Evolutionary conservation across 306 rosid species (phyloP).

Genomic region (Pyrus bretschneideri): DNA sequence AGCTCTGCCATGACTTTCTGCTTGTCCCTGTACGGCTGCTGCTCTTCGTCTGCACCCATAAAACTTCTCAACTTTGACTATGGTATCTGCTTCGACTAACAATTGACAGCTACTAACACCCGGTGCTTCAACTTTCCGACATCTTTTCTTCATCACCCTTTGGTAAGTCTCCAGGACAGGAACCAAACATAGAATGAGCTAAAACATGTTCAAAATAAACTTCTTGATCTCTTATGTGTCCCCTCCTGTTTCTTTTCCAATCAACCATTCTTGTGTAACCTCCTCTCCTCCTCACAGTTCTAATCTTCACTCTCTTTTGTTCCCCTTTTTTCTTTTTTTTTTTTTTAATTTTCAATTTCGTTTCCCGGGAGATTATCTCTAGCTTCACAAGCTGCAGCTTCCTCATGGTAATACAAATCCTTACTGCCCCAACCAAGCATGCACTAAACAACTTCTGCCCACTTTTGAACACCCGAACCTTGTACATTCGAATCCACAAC

Average conservation of each 20-base stretch:
- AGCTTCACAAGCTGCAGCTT: neutral
- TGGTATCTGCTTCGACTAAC: neutral
- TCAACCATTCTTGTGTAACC: neutral
- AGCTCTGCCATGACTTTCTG: neutral
- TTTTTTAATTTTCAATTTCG: neutral
- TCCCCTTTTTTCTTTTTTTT: neutral
- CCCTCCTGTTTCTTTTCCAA: neutral
- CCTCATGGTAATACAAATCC: neutral
- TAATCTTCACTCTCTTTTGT: neutral
- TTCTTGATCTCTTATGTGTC: neutral
- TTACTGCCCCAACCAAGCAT: neutral
- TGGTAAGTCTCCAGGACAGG: neutral
- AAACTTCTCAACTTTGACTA: neutral
- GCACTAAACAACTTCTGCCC: neutral
- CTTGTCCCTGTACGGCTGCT: neutral
- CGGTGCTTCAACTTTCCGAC: neutral
- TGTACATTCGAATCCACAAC: conserved; percentile 6
- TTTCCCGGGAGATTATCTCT: neutral
- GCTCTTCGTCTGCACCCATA: neutral
- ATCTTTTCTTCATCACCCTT: neutral
- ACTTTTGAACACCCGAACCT: neutral
- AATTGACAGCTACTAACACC: neutral
- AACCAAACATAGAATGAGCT: conserved; percentile 2
- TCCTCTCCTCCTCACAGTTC: neutral
- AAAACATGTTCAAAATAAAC: neutral